phyloP scores from a whole-genome alignment of 768 basidiomycete genomes.

The Infundibulicybe gibba region DNA sequence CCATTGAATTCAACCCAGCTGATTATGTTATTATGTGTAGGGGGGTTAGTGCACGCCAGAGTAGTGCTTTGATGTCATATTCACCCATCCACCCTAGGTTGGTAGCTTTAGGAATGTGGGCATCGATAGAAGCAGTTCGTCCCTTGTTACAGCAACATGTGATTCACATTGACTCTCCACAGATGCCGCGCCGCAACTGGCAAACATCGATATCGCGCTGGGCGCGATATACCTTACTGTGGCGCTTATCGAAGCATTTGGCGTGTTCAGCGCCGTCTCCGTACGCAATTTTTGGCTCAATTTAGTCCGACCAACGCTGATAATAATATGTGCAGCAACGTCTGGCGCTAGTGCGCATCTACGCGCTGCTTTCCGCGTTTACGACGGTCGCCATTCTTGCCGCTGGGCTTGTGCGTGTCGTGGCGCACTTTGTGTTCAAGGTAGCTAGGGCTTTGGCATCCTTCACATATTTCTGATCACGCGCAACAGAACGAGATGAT shows the following conservation, averaged over 20 bases:
- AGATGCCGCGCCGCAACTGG: slow-evolving; percentile 25
- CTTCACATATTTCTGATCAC: not conserved
- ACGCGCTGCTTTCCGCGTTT: slow-evolving; percentile 46
- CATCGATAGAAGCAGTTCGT: not conserved
- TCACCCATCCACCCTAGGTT: not conserved
- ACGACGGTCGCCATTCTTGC: slow-evolving; percentile 47
- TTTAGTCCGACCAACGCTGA: not conserved
- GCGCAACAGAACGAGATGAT: slow-evolving; percentile 51
- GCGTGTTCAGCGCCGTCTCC: slow-evolving; percentile 42
- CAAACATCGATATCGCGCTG: slow-evolving; percentile 31
- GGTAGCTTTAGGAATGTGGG: not conserved
- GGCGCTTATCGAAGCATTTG: slow-evolving; percentile 31
- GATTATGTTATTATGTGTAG: not conserved
- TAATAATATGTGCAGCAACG: slow-evolving; percentile 42
- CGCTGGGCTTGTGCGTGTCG: slow-evolving; percentile 47
- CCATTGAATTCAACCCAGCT: not conserved
- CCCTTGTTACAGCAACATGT: not conserved
- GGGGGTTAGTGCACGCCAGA: not conserved
- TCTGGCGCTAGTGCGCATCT: slow-evolving; percentile 46
- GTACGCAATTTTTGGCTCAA: slow-evolving; percentile 35
- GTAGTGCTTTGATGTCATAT: not conserved
- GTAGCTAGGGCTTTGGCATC: too few relatives aligned
- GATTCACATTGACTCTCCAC: not conserved
- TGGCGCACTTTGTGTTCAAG: slow-evolving; percentile 70
- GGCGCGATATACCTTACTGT: slow-evolving; percentile 28